These are phyloP conservation scores for Fistulinella cinereoalba DNA, from an alignment of 1,284 basidiomycete species.

Conservation along the genomic window DNA sequence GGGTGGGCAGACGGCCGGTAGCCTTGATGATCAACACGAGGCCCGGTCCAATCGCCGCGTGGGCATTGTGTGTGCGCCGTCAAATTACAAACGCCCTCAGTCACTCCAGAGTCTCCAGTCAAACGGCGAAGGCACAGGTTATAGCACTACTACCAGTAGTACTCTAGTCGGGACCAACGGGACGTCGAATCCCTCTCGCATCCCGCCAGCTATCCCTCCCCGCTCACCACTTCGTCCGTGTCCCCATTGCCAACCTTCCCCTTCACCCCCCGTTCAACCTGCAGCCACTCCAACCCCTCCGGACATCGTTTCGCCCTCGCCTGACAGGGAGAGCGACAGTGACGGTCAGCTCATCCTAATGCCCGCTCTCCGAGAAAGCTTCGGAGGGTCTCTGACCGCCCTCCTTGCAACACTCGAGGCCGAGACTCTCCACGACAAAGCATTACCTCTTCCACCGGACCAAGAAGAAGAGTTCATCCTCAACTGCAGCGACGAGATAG, in stretches of 20 bases:
- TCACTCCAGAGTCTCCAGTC: too few species aligned
- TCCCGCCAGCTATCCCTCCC: slow-evolving; percentile 29
- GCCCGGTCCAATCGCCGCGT: slow-evolving; percentile 24
- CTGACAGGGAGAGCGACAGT: background rate
- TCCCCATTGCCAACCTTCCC: slow-evolving; percentile 6
- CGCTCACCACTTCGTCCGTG: slow-evolving; percentile 13
- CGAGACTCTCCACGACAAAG: slow-evolving; percentile 30
- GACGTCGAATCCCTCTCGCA: too few species aligned
- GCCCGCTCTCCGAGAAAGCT: slow-evolving; percentile 29
- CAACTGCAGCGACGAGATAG: slow-evolving; percentile 25
- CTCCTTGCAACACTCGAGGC: slow-evolving; percentile 31
- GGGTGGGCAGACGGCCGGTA: too few species aligned
- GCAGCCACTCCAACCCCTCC: too few species aligned
- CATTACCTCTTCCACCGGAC: slow-evolving; percentile 29
- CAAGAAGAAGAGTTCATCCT: slow-evolving; percentile 20
- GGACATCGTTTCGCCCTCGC: too few species aligned
- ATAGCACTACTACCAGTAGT: too few species aligned
- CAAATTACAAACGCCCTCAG: background rate
- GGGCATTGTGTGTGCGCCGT: slow-evolving; percentile 6
- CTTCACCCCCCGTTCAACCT: slow-evolving; percentile 25
- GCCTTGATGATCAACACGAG: slow-evolving; percentile 32
- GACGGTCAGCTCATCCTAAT: slow-evolving; percentile 13
- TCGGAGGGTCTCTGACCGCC: slow-evolving; percentile 29
- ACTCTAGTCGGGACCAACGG: too few species aligned
- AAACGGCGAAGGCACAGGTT: too few species aligned